These are phyloP conservation scores for Saccharomycopsis amapae DNA, from an alignment of 805 yeast species.

Conservation along the genomic window DNA sequence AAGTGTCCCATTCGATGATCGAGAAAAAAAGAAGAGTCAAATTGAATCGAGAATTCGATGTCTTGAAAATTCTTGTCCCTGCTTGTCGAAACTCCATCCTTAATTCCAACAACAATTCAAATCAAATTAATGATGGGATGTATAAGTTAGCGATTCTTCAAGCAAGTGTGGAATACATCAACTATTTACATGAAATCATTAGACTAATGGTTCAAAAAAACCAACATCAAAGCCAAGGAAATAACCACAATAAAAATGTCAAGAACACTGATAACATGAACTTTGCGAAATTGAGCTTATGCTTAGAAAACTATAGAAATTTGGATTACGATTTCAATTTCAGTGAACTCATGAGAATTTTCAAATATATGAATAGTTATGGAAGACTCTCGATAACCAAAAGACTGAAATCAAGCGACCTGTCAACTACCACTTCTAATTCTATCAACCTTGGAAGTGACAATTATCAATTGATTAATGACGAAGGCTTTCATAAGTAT, in stretches of 20 bases:
- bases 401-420: conserved; percentile 1
- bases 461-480: conserved; percentile 2
- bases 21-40: conserved; percentile 73
- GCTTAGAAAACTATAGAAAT: conserved; percentile 53
- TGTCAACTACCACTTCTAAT: too few species aligned
- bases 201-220: conserved; percentile 41
- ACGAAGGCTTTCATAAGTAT: conserved; percentile 11
- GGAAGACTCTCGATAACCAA: conserved; percentile 1
- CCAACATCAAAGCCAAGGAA: conserved; percentile 23
- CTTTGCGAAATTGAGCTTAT: conserved; percentile 49
- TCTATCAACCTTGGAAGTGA: neutral
- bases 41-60: conserved; percentile 78
- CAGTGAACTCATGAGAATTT: conserved; percentile 23
- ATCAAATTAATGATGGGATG: conserved; percentile 47
- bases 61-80: conserved; percentile 68
- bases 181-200: conserved; percentile 57
- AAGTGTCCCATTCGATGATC: conserved; percentile 64
- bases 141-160: conserved; percentile 75
- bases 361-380: conserved; percentile 17
- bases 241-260: conserved; percentile 25
- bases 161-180: conserved; percentile 75
- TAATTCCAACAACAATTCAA: conserved; percentile 12
- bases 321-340: conserved; percentile 52
- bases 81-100: conserved; percentile 52
- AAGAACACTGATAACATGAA: conserved; percentile 30